A percentile compares a stretch with the other conserved stretches of the same genome.
These are phyloP conservation scores for Marasmius fiardii DNA, from an alignment of 1,284 basidiomycete genomes.

Conservation along the genomic window DNA sequence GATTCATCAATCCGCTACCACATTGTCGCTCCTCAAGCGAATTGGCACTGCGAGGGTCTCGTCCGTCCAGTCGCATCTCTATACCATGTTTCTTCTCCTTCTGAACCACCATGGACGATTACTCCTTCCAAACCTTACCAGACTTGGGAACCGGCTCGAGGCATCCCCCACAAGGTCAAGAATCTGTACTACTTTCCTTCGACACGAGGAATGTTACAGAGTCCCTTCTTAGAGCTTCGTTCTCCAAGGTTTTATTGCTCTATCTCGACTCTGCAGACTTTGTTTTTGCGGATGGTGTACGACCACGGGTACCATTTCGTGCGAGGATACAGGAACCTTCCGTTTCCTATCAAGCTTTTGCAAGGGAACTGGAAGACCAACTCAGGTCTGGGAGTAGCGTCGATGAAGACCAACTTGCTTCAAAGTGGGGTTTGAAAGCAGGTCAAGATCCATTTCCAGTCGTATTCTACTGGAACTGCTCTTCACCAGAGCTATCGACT, in stretches of 20 bases:
- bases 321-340: background rate
- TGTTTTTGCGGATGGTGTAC: background rate
- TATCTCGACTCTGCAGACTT: conserved; percentile 1
- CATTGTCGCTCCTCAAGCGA: too few relatives aligned
- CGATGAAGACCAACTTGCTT: background rate
- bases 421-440: background rate
- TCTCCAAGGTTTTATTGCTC: background rate
- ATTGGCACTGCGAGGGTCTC: too few relatives aligned
- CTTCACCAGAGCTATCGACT: background rate
- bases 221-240: background rate
- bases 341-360: background rate
- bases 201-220: background rate
- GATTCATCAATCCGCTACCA: too few relatives aligned
- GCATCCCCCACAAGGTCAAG: conserved; percentile 3
- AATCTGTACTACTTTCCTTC: background rate
- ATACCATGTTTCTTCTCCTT: background rate
- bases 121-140: conserved; percentile 13
- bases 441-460: conserved; percentile 1
- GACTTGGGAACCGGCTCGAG: conserved; percentile 13
- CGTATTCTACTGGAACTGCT: background rate
- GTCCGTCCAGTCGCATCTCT: too few relatives aligned
- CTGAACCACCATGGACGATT: conserved; percentile 7
- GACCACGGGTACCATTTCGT: background rate
- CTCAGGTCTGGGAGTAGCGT: background rate
- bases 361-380: background rate